phyloP scores from a whole-genome alignment of 2,329 filamentous ascomycete genomes.

The Pseudogymnoascus sp. region DNA sequence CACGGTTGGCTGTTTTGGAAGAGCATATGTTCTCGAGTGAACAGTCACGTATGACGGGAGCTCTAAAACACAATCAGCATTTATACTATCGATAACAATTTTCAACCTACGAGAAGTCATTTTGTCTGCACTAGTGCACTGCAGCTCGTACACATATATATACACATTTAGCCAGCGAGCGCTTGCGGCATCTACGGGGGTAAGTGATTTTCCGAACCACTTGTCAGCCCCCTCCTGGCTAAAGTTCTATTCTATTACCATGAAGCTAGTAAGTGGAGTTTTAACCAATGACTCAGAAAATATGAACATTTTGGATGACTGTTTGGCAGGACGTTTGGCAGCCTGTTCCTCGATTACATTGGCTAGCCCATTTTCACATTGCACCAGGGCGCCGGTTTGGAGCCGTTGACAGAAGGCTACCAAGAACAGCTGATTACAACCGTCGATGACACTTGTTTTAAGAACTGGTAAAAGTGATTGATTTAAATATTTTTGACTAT shows the following conservation, averaged over 20 bases:
- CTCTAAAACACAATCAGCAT: not conserved
- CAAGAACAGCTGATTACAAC: not conserved
- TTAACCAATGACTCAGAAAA: not conserved
- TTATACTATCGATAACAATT: not conserved
- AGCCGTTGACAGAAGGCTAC: not conserved
- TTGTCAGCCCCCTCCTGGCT: not conserved
- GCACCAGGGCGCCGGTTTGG: not conserved
- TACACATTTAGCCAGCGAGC: not conserved
- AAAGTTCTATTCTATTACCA: too few species aligned
- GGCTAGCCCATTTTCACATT: not conserved
- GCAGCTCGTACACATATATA: not conserved
- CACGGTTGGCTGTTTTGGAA: constrained; percentile 30
- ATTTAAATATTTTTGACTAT: not conserved
- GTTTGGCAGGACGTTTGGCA: not conserved
- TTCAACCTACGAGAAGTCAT: not conserved
- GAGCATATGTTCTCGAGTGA: constrained; percentile 26
- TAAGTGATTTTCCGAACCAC: not conserved
- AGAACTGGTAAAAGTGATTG: not conserved
- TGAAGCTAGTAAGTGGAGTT: not conserved
- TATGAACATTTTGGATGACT: not conserved
- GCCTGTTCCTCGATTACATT: not conserved
- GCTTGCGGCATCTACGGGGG: not conserved
- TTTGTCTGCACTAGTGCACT: not conserved
- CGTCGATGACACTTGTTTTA: not conserved
- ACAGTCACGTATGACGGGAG: constrained; percentile 12